phyloP scores from a whole-genome alignment of 2,329 filamentous ascomycete genomes.

The Monosporascus sp. region DNA sequence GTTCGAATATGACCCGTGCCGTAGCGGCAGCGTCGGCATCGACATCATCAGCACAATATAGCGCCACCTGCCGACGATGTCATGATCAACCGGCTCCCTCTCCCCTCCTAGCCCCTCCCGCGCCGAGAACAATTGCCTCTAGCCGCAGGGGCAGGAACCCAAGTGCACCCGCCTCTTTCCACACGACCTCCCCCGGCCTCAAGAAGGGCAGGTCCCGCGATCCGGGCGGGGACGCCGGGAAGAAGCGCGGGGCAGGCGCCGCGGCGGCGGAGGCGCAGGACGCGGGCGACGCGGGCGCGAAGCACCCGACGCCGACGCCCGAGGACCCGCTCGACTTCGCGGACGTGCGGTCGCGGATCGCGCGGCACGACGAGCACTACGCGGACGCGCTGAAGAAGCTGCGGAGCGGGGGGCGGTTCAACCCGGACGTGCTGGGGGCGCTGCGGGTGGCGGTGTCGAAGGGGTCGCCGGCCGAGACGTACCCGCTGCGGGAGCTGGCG shows the following conservation, averaged over 20 bases:
- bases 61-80: not conserved
- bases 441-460: slow-evolving; percentile 33
- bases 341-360: slow-evolving; percentile 40
- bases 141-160: no score
- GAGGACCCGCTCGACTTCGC: slow-evolving; percentile 45
- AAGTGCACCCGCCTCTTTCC: not conserved
- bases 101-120: not conserved
- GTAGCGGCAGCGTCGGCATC: not conserved
- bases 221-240: not conserved
- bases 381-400: slow-evolving; percentile 35
- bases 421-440: slow-evolving; percentile 43
- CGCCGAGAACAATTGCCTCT: no score
- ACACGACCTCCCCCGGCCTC: not conserved
- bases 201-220: not conserved
- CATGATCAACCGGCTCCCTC: not conserved
- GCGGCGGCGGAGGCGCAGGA: not conserved
- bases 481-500: slow-evolving; percentile 50
- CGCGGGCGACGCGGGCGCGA: slow-evolving; percentile 8
- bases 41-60: not conserved
- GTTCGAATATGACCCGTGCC: not conserved
- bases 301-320: slow-evolving; percentile 29
- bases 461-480: slow-evolving; percentile 26
- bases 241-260: slow-evolving; percentile 1
- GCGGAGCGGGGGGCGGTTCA: slow-evolving; percentile 45
- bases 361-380: slow-evolving; percentile 37